phyloP scores from a whole-genome alignment of 495 filamentous ascomycete genomes.

The Penicillium crystallinum region DNA sequence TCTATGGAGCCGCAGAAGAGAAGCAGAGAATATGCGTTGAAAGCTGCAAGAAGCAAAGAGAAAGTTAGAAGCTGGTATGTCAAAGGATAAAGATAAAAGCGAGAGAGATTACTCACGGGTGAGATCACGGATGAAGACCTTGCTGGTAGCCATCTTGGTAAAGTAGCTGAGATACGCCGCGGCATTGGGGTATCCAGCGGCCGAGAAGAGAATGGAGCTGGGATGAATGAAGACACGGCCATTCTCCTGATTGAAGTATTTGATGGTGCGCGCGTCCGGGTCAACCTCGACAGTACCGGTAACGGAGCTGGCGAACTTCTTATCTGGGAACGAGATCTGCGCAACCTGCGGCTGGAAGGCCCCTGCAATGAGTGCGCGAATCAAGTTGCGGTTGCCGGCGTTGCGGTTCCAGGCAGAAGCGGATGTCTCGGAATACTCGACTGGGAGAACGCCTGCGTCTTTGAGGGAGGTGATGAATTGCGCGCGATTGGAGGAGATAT shows the following conservation, averaged over 20 bases:
- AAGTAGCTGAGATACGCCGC: slow-evolving; percentile 78
- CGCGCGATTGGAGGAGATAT: slow-evolving; percentile 77
- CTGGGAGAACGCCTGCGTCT: slow-evolving; percentile 74
- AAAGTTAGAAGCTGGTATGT: background rate
- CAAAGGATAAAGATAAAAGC: background rate
- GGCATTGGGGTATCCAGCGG: slow-evolving; percentile 63
- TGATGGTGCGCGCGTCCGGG: slow-evolving; percentile 85
- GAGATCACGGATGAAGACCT: slow-evolving; percentile 80
- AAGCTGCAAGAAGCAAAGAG: slow-evolving; percentile 50
- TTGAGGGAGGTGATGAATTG: slow-evolving; percentile 84
- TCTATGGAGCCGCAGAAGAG: slow-evolving; percentile 83
- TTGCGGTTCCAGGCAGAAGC: slow-evolving; percentile 45
- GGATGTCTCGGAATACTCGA: slow-evolving; percentile 35
- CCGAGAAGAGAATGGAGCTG: slow-evolving; percentile 75
- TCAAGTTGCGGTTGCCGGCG: slow-evolving; percentile 51
- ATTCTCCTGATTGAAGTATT: slow-evolving; percentile 82
- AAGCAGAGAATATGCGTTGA: slow-evolving; percentile 84
- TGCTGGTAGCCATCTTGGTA: slow-evolving; percentile 82
- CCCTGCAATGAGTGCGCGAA: slow-evolving; percentile 84
- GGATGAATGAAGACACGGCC: slow-evolving; percentile 92
- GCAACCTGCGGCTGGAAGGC: slow-evolving; percentile 89
- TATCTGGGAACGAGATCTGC: slow-evolving; percentile 86
- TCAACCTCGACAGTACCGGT: slow-evolving; percentile 87
- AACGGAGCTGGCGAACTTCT: slow-evolving; percentile 82
- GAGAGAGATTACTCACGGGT: slow-evolving; percentile 59